A percentile compares a stretch with the other conserved stretches of the same genome.
Conservation (phyloP, 2,329 filamentous ascomycete genomes). For the Botrytis medusae region DNA sequence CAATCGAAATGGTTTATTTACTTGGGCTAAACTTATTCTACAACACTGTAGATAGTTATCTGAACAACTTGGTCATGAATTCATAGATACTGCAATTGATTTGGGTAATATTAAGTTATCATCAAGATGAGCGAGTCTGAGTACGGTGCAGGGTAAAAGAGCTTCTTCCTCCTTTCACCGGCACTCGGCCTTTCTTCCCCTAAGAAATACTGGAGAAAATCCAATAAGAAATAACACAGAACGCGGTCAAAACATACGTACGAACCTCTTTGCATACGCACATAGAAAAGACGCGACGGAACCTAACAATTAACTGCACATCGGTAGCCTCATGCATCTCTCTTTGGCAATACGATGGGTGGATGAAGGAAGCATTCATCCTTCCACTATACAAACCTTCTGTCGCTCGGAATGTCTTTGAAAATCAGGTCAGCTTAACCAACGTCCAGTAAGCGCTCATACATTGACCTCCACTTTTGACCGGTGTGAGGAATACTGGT, state of each 20-base stretch:
- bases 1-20: not conserved
- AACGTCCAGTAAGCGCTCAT: not conserved
- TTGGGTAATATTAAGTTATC: not conserved
- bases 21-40: not conserved
- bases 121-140: not conserved
- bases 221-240: not conserved
- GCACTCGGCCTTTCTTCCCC: not conserved
- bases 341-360: not conserved
- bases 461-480: not conserved
- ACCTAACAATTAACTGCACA: not conserved
- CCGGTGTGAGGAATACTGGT: slow-evolving; percentile 6
- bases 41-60: not conserved
- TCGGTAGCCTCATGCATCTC: slow-evolving; percentile 15
- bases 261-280: slow-evolving; percentile 10
- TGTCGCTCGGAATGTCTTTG: slow-evolving; percentile 2
- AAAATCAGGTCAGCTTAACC: not conserved
- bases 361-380: slow-evolving; percentile 15
- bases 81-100: not conserved
- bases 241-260: slow-evolving; percentile 16
- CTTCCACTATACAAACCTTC: slow-evolving; percentile 2
- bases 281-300: not conserved
- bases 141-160: not conserved
- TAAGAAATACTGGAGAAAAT: slow-evolving; percentile 8
- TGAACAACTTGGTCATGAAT: not conserved
- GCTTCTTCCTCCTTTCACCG: not conserved